Conservation (phyloP, 805 yeast species). For the Kuraishia capsulata region DNA sequence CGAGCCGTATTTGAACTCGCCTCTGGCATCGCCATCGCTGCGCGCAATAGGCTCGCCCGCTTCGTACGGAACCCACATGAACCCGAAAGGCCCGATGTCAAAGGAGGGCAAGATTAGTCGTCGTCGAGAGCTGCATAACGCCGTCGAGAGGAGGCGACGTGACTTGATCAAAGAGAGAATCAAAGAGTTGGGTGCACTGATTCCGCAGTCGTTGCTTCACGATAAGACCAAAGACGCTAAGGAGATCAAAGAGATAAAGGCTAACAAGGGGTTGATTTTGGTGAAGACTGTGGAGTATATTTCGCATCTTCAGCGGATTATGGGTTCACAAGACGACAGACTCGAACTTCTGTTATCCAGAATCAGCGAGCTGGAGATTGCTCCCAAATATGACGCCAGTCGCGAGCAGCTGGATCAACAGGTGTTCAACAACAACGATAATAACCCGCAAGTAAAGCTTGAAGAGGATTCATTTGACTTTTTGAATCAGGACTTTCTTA, state of each 20-base stretch:
- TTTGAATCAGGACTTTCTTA: not conserved
- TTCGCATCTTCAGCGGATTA: slow-evolving; percentile 50
- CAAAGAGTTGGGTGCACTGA: slow-evolving; percentile 69
- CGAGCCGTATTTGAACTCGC: slow-evolving; percentile 22
- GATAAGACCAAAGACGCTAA: slow-evolving; percentile 20
- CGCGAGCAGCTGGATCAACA: not conserved
- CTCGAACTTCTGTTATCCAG: slow-evolving; percentile 29
- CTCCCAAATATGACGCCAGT: not conserved
- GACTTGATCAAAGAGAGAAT: slow-evolving; percentile 86
- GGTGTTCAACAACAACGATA: not conserved
- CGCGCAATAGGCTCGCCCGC: slow-evolving; percentile 25
- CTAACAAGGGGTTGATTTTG: slow-evolving; percentile 75
- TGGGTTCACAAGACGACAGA: slow-evolving; percentile 44
- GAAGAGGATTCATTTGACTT: not conserved
- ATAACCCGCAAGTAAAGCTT: not conserved
- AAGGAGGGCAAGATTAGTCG: slow-evolving; percentile 69
- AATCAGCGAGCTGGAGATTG: slow-evolving; percentile 17
- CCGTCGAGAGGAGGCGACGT: slow-evolving; percentile 86
- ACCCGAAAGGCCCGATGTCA: slow-evolving; percentile 25
- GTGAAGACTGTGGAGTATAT: slow-evolving; percentile 77
- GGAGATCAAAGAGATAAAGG: slow-evolving; percentile 54
- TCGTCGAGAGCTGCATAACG: slow-evolving; percentile 85
- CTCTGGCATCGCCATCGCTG: slow-evolving; percentile 23
- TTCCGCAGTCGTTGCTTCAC: slow-evolving; percentile 66
- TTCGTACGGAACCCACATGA: slow-evolving; percentile 21